A percentile compares a stretch with the other conserved stretches of the same genome.
Conservation (phyloP, 2,329 filamentous ascomycete genomes). For the Fusarium chaquense region DNA sequence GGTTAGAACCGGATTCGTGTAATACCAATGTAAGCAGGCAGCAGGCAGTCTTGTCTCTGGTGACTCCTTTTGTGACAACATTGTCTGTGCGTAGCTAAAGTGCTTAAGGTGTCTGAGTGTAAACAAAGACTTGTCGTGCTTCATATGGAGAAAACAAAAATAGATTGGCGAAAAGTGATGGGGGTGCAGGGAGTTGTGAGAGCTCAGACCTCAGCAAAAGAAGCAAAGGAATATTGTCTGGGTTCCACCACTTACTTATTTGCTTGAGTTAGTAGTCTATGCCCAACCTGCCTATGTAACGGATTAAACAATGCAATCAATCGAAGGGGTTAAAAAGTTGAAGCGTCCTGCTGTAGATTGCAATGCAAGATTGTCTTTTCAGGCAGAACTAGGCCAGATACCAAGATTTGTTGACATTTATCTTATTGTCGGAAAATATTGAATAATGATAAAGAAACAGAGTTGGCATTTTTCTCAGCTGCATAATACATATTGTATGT, state of each 20-base stretch:
- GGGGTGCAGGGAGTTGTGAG: not conserved
- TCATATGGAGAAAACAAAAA: not conserved
- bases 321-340: not conserved
- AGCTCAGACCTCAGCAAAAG: not conserved
- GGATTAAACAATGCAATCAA: not conserved
- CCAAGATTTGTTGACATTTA: not conserved
- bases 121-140: not conserved
- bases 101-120: not conserved
- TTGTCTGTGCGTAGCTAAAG: not conserved
- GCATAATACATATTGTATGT: not conserved
- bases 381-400: not conserved
- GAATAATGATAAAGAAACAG: not conserved
- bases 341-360: not conserved
- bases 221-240: not conserved
- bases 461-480: not conserved
- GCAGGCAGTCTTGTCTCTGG: not conserved
- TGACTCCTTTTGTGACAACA: not conserved
- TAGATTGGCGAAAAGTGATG: not conserved
- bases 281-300: not conserved
- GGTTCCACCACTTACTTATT: not conserved
- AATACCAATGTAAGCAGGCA: conserved; percentile 11
- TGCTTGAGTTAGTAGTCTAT: not conserved
- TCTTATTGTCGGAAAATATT: not conserved
- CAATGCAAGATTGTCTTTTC: not conserved
- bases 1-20: not conserved